Percentiles rank a stretch among this genome's conserved stretches.
These are phyloP conservation scores for Pythium rishiriense DNA, from an alignment of 352 stramenopile genomes.

Conservation along the genomic window DNA sequence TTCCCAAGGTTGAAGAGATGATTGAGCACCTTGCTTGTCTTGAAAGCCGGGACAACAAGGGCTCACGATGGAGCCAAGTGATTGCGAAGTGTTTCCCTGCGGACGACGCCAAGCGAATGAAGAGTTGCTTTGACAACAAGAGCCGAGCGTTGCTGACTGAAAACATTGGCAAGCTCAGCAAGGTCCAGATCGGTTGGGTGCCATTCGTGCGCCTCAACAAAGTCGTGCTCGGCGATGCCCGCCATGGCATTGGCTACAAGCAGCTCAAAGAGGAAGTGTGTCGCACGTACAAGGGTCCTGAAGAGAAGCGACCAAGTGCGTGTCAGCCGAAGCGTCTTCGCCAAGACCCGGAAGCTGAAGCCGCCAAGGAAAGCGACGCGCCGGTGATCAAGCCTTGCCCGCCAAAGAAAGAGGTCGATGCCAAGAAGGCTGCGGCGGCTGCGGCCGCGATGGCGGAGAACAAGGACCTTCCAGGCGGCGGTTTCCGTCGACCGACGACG, in stretches of 20 bases:
- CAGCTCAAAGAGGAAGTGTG: conserved; percentile 68
- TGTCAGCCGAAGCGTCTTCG: conserved; percentile 69
- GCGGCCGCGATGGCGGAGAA: conserved; percentile 29
- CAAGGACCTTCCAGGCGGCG: conserved; percentile 66
- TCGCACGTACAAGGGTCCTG: conserved; percentile 58
- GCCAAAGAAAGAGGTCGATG: conserved; percentile 56
- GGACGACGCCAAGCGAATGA: conserved; percentile 48
- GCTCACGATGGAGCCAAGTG: conserved; percentile 63
- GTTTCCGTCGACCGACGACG: conserved; percentile 33
- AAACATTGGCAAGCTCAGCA: conserved; percentile 50
- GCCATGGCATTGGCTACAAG: conserved; percentile 65
- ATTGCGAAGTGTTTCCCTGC: conserved; percentile 65
- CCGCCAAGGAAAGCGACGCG: conserved; percentile 37
- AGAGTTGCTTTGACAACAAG: conserved; percentile 63
- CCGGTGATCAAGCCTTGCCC: conserved; percentile 65
- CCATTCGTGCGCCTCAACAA: conserved; percentile 74
- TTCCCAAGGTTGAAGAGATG: conserved; percentile 56
- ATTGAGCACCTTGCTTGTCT: conserved; percentile 72
- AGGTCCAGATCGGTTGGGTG: conserved; percentile 62
- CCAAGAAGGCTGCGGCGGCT: conserved; percentile 27
- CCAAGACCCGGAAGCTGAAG: conserved; percentile 31
- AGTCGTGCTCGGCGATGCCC: conserved; percentile 51
- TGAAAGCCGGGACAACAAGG: conserved; percentile 78
- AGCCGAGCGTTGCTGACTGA: conserved; percentile 57
- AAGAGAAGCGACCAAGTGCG: conserved; percentile 36